Evolutionary conservation across 192 early-diverging fungal genomes (phyloP).

Genomic region (Mycoemilia scoparia): DNA sequence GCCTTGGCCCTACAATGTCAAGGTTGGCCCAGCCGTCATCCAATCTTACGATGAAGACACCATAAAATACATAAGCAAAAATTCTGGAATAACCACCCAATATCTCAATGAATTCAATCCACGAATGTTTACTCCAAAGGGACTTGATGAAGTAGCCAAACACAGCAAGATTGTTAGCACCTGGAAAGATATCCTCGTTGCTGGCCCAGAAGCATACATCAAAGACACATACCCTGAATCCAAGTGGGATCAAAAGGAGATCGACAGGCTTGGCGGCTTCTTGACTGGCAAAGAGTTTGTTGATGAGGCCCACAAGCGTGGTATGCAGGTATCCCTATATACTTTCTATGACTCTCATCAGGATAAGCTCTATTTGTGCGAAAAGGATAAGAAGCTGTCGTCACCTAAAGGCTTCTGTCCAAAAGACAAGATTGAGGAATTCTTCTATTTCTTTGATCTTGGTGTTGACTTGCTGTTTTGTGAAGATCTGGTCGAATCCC

Average conservation of each 20-base stretch:
- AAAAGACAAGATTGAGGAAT: constrained; percentile 7
- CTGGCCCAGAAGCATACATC: constrained; percentile 13
- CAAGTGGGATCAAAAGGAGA: constrained; percentile 17
- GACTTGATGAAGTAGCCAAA: constrained; percentile 10
- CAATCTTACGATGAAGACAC: constrained; percentile 29
- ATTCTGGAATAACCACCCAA: constrained; percentile 9
- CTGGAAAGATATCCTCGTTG: constrained; percentile 27
- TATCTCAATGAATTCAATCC: constrained; percentile 14
- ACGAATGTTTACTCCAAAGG: constrained; percentile 16
- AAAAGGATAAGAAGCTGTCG: background rate
- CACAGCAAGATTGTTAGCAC: constrained; percentile 18
- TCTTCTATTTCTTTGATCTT: constrained; percentile 16
- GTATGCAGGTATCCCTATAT: constrained; percentile 18
- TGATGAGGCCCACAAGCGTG: constrained; percentile 9
- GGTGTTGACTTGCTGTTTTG: constrained; percentile 28
- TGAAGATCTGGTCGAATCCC: constrained; percentile 23
- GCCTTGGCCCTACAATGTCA: background rate
- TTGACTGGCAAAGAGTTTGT: constrained; percentile 6
- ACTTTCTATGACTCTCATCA: constrained; percentile 30
- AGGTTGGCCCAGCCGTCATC: constrained; percentile 12
- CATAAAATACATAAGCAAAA: constrained; percentile 13
- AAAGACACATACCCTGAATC: constrained; percentile 6
- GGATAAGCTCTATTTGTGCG: constrained; percentile 15
- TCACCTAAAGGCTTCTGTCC: constrained; percentile 7
- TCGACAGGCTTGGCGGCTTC: constrained; percentile 17